phyloP scores from a whole-genome alignment of 2,329 filamentous ascomycete species.

The Scedosporium aurantiacum region DNA sequence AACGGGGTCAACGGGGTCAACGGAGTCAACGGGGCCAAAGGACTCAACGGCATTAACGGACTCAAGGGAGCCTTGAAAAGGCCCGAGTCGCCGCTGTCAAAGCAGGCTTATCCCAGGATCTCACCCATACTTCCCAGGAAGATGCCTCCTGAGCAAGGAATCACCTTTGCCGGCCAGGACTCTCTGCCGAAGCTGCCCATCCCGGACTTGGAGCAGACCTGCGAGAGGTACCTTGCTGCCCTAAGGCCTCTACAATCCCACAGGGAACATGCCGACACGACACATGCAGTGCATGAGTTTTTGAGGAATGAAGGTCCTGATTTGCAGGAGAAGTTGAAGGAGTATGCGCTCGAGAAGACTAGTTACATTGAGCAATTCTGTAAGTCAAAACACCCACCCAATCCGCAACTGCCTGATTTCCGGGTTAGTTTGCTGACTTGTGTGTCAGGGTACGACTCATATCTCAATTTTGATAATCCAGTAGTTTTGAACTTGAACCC shows the following conservation, averaged over 20 bases:
- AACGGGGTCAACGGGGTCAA: slow-evolving; percentile 5
- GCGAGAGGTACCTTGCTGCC: slow-evolving; percentile 67
- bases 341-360: slow-evolving; percentile 79
- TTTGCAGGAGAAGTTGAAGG: slow-evolving; percentile 78
- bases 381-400: slow-evolving; percentile 34
- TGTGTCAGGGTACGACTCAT: slow-evolving; percentile 96
- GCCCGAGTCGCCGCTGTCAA: background rate
- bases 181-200: slow-evolving; percentile 86
- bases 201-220: slow-evolving; percentile 70
- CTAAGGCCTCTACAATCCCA: slow-evolving; percentile 70
- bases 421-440: slow-evolving; percentile 90
- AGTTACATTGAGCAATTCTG: slow-evolving; percentile 99
- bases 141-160: slow-evolving; percentile 34
- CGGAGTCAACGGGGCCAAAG: slow-evolving; percentile 3
- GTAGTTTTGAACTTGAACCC: slow-evolving; percentile 96
- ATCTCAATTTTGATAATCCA: slow-evolving; percentile 94
- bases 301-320: slow-evolving; percentile 68
- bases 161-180: slow-evolving; percentile 85
- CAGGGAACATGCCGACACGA: slow-evolving; percentile 75
- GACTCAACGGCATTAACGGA: slow-evolving; percentile 1
- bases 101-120: background rate
- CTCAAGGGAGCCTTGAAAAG: background rate
- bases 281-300: slow-evolving; percentile 72
- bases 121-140: background rate
- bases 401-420: too few relatives aligned